Conservation (phyloP, 148 eudicot species). For the Beta vulgaris region DNA sequence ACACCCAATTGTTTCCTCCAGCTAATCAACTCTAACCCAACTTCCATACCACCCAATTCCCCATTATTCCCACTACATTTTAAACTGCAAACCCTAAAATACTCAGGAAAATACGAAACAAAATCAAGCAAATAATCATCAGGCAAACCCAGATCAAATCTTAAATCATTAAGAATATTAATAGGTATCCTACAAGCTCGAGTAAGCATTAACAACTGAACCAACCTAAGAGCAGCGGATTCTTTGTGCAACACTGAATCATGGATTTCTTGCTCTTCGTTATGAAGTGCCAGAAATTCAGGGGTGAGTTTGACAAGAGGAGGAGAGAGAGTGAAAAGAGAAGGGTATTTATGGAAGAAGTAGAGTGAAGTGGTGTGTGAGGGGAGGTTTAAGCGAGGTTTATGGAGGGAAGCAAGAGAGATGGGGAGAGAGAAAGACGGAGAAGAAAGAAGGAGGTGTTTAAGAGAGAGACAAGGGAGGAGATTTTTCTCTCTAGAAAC, state of each 20-base stretch:
- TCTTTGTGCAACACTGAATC: conserved; percentile 28
- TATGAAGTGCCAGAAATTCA: conserved; percentile 45
- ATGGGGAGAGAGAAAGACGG: conserved; percentile 55
- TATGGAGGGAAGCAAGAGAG: conserved; percentile 41
- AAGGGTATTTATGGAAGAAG: conserved; percentile 56
- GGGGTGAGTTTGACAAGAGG: conserved; percentile 52
- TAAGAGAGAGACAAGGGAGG: conserved; percentile 48
- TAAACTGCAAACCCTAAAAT: conserved; percentile 52
- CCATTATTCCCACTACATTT: conserved; percentile 18
- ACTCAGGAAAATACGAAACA: conserved; percentile 58
- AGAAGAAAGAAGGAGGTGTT: conserved; percentile 49
- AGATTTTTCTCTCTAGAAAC: conserved; percentile 63
- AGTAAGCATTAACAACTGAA: conserved; percentile 56
- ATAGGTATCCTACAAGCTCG: conserved; percentile 42
- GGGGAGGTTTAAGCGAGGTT: conserved; percentile 48
- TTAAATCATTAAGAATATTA: conserved; percentile 43
- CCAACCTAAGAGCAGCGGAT: conserved; percentile 49
- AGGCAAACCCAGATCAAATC: conserved; percentile 71
- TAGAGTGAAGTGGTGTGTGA: conserved; percentile 33
- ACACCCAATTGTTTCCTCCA: conserved; percentile 56
- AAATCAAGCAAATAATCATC: conserved; percentile 44
- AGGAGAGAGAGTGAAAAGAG: conserved; percentile 46
- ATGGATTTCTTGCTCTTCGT: conserved; percentile 41
- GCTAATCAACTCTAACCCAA: conserved; percentile 61
- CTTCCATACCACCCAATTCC: neutral